These are phyloP conservation scores for Juglanconis oblonga DNA, from an alignment of 2,329 filamentous ascomycete species.

Conservation along the genomic window DNA sequence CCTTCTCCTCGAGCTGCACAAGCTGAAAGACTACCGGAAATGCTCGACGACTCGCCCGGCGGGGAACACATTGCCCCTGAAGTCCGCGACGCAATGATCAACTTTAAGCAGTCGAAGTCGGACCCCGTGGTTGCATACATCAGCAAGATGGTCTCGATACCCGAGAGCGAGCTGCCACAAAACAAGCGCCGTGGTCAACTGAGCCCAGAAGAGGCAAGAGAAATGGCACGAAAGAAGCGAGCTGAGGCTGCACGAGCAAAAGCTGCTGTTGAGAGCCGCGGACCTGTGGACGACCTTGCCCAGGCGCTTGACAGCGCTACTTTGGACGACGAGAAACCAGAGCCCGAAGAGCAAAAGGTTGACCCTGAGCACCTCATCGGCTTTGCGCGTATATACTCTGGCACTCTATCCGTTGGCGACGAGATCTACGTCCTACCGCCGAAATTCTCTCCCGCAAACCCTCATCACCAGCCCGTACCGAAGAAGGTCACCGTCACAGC, in stretches of 20 bases:
- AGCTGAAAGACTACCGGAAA: slow-evolving; percentile 70
- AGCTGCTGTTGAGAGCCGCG: slow-evolving; percentile 46
- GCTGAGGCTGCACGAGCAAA: slow-evolving; percentile 83
- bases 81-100: slow-evolving; percentile 76
- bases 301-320: slow-evolving; percentile 59
- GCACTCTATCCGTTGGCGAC: slow-evolving; percentile 84
- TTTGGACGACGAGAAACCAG: slow-evolving; percentile 50
- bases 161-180: slow-evolving; percentile 84
- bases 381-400: slow-evolving; percentile 91
- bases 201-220: slow-evolving; percentile 84
- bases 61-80: slow-evolving; percentile 64
- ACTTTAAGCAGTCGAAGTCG: slow-evolving; percentile 67
- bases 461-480: slow-evolving; percentile 69
- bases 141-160: slow-evolving; percentile 96
- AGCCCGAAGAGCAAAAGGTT: slow-evolving; percentile 44
- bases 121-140: slow-evolving; percentile 90
- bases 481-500: slow-evolving; percentile 81
- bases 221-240: slow-evolving; percentile 82
- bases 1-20: slow-evolving; percentile 82
- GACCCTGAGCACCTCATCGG: slow-evolving; percentile 89
- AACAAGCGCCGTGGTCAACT: slow-evolving; percentile 78
- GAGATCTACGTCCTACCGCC: slow-evolving; percentile 87
- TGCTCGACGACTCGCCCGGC: slow-evolving; percentile 79
- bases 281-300: slow-evolving; percentile 53
- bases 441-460: slow-evolving; percentile 83